Conservation (phyloP, 2,329 filamentous ascomycete species). For the Apiospora rasikravindrae region DNA sequence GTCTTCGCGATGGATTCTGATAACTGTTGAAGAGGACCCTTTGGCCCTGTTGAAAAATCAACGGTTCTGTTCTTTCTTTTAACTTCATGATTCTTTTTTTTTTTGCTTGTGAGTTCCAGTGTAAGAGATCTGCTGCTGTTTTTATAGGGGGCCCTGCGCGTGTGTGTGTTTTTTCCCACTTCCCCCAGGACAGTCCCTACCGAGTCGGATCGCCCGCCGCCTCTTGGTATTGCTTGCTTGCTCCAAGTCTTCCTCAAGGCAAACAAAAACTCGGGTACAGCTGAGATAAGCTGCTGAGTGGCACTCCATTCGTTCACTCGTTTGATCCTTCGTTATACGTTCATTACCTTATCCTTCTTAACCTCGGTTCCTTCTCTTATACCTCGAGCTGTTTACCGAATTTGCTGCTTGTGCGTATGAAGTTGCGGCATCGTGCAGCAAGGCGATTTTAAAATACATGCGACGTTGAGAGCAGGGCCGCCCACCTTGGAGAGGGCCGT, state of each 20-base stretch:
- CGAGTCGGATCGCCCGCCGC: background rate
- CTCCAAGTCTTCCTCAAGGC: background rate
- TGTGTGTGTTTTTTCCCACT: background rate
- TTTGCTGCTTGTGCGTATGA: background rate
- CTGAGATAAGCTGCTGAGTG: background rate
- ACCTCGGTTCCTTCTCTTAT: background rate
- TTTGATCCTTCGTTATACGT: background rate
- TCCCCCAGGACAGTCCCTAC: background rate
- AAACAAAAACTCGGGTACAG: background rate
- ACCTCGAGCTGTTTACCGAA: background rate
- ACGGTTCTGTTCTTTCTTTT: background rate
- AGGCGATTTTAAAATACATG: constrained; percentile 6
- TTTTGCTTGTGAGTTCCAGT: background rate
- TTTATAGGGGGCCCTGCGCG: background rate
- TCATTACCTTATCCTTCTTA: background rate
- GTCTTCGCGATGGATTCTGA: background rate
- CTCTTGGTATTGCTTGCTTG: background rate
- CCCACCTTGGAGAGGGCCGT: constrained; percentile 10
- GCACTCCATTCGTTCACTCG: background rate
- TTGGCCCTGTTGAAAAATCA: background rate
- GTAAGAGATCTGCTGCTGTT: background rate
- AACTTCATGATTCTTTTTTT: background rate
- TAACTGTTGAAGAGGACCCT: constrained; percentile 6
- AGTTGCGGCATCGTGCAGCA: background rate
- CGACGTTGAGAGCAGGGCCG: constrained; percentile 11